Percentiles rank a stretch among this genome's conserved stretches.
Conservation (phyloP, 2,329 filamentous ascomycete species). For the Fusarium haematococcum region DNA sequence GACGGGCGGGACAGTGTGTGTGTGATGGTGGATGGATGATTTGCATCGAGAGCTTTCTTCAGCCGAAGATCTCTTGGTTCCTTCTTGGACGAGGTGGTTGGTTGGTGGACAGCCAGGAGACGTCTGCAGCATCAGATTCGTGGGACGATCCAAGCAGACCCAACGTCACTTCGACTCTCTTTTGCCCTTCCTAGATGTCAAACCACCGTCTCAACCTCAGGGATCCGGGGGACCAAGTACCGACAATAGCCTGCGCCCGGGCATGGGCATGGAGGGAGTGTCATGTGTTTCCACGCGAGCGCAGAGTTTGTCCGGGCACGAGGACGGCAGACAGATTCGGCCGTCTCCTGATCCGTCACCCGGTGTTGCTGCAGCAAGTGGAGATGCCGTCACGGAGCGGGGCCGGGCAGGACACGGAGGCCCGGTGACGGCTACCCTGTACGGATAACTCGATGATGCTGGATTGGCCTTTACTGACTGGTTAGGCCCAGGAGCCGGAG, state of each 20-base stretch:
- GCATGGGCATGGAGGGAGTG: conserved; percentile 5
- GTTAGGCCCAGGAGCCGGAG: background rate
- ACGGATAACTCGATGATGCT: background rate
- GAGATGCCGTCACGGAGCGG: conserved; percentile 35
- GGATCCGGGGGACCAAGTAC: conserved; percentile 7
- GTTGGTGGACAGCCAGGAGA: background rate
- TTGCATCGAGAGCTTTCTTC: conserved; percentile 23
- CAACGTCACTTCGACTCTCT: conserved; percentile 41
- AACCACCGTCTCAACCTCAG: conserved; percentile 3
- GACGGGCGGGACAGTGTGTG: conserved; percentile 1
- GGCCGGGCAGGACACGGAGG: conserved; percentile 31
- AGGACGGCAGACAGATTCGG: conserved; percentile 30
- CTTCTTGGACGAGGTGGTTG: background rate
- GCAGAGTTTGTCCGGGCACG: conserved; percentile 12
- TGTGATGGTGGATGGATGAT: conserved; percentile 22
- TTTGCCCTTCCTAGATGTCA: conserved; percentile 9
- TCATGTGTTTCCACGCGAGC: conserved; percentile 19
- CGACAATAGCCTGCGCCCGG: conserved; percentile 10
- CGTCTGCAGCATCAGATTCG: conserved; percentile 3
- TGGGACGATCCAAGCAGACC: conserved; percentile 29
- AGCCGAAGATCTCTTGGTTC: conserved; percentile 14
- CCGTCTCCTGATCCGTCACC: conserved; percentile 36
- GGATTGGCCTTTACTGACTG: background rate
- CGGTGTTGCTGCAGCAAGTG: conserved; percentile 24
- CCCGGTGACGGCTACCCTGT: conserved; percentile 32